Conservation (phyloP, 495 filamentous ascomycete genomes). For the Paragyromitra xinjiangensis region DNA sequence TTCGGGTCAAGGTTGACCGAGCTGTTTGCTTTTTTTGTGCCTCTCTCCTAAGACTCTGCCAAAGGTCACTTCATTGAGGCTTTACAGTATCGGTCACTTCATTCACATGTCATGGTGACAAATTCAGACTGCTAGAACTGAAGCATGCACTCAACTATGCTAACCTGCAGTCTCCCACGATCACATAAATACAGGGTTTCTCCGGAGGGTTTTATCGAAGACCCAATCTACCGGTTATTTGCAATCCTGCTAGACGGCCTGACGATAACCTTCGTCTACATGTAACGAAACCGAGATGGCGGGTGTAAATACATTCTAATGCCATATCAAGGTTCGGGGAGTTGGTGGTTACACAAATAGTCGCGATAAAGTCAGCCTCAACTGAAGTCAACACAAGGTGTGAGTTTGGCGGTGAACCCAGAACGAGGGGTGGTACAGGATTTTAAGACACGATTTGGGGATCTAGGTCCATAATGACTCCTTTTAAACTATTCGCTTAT, state of each 20-base stretch:
- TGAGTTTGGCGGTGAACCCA: neutral
- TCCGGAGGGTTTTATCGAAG: neutral
- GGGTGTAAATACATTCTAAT: neutral
- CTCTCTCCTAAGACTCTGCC: neutral
- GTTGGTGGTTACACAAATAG: neutral
- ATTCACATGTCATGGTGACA: neutral
- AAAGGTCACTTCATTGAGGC: neutral
- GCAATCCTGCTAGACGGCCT: neutral
- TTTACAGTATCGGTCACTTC: neutral
- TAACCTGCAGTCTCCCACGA: neutral
- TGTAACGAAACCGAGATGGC: neutral
- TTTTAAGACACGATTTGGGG: too few relatives aligned
- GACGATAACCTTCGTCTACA: neutral
- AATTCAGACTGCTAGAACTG: neutral
- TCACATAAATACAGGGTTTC: neutral
- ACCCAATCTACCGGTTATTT: slow-evolving; percentile 18
- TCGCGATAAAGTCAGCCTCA: neutral
- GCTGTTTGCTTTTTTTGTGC: neutral
- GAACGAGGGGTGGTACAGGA: too few relatives aligned
- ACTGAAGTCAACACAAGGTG: neutral
- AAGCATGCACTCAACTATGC: neutral
- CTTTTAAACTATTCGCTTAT: too few relatives aligned
- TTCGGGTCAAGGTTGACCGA: slow-evolving; percentile 41
- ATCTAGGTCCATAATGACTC: too few relatives aligned
- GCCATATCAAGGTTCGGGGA: neutral